Evolutionary conservation across 257 asterid genomes (phyloP).

Genomic region (Rubia yunnanensis): DNA sequence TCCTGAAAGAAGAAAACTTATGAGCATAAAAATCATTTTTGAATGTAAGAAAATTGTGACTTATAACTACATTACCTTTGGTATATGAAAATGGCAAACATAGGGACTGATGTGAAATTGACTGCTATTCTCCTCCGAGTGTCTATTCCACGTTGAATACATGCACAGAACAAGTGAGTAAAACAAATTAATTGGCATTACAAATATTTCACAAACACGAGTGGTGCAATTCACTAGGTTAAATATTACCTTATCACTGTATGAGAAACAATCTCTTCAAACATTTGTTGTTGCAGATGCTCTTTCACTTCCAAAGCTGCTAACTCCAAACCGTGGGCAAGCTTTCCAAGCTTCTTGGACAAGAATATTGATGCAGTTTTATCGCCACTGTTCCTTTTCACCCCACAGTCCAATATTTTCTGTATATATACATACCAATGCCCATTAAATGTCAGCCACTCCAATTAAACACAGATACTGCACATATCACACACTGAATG

Average conservation of each 20-base stretch:
- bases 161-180: constrained; percentile 17
- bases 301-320: constrained; percentile 80
- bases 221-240: background rate
- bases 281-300: constrained; percentile 57
- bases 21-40: background rate
- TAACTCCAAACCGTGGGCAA: constrained; percentile 60
- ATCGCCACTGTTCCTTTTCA: constrained; percentile 45
- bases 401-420: constrained; percentile 83
- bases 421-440: constrained; percentile 27
- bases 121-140: constrained; percentile 27
- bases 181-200: constrained; percentile 6
- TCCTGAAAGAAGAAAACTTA: constrained; percentile 40
- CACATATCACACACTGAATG: background rate
- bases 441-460: constrained; percentile 11
- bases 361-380: constrained; percentile 72
- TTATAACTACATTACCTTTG: constrained; percentile 47
- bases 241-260: constrained; percentile 50
- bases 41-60: background rate
- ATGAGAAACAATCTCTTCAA: constrained; percentile 61
- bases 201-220: constrained; percentile 5
- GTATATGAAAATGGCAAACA: constrained; percentile 69
- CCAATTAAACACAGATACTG: background rate
- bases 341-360: constrained; percentile 53
- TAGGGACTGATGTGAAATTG: constrained; percentile 41
- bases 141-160: constrained; percentile 26